Base-by-base conservation (phyloP, 2,329 filamentous ascomycete genomes). In the Fusarium brachygibbosum region DNA sequence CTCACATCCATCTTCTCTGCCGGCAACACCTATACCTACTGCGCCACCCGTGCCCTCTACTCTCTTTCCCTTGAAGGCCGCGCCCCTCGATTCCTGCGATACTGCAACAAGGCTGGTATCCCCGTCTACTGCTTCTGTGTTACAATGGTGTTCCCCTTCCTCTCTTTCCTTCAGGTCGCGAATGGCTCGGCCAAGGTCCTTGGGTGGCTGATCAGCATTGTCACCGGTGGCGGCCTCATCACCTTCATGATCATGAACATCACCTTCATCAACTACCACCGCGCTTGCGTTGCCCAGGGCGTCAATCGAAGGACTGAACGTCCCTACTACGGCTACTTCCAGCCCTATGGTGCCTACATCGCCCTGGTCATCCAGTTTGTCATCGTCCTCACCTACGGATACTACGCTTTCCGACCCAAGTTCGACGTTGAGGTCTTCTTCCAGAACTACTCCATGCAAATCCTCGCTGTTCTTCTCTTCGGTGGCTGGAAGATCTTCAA, bases 401-500 rank as follows among this genome's bases (percentile, higher is more conserved):
- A 90, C 76, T 78, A 80, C 3, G 78, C 82, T 1, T 86, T 87
- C 75, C 67, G 71, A 21, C 76, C 76, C 41, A 69, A 69, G 42
- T 90, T 87, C 81, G 77, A 77, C 19, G 79, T 83, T 32, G 76
- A 82, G 5, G 80, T 75, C 35, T 84, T 86, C 71, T 80, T 85
- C 74, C 78, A 81, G 13, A 85, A 85, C 78, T 88, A 88, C 76
- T 84, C 83, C 34, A 87, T 88, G 84, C 79, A 85, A 51, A 77
- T 88, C 21, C 74, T 89, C n/a, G 82, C 84, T 0, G 80, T 84
- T 7, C 73, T 88, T 29, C 77, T 87, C 34, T 90, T 84, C 71
- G 50, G 82, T 16, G 81, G 82, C 67, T 92, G 88, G 87, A 92
- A 92, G 79, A 6, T 91, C 5, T 16, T 88, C 73, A 87, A 88